A percentile compares a stretch with the other conserved stretches of the same genome.
Evolutionary conservation across 495 filamentous ascomycete species (phyloP).

Genomic region (Sordaria brevicollis): DNA sequence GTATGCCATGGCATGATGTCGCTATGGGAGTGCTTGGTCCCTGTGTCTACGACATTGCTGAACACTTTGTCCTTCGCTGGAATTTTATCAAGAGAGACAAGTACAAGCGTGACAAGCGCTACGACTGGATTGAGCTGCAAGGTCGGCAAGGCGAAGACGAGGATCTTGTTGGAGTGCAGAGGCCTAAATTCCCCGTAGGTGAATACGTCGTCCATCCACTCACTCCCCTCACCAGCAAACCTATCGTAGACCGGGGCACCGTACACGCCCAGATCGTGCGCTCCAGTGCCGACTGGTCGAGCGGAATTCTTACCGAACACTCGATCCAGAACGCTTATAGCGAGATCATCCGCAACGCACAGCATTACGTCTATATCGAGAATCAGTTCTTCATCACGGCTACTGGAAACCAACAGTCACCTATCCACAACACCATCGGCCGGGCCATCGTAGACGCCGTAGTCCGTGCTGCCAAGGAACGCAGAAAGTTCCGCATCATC

Average conservation of each 20-base stretch:
- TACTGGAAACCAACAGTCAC: constrained; percentile 75
- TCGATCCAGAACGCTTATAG: constrained; percentile 89
- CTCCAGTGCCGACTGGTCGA: constrained; percentile 90
- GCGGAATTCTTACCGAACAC: constrained; percentile 78
- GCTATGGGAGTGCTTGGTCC: constrained; percentile 82
- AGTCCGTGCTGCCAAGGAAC: constrained; percentile 69
- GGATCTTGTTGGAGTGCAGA: constrained; percentile 75
- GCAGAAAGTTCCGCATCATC: constrained; percentile 84
- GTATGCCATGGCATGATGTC: constrained; percentile 98
- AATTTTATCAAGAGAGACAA: constrained; percentile 97
- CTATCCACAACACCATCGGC: constrained; percentile 81
- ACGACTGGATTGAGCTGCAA: constrained; percentile 73
- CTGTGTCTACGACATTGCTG: constrained; percentile 86
- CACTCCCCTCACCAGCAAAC: constrained; percentile 43
- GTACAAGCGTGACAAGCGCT: constrained; percentile 74
- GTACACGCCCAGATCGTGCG: constrained; percentile 76
- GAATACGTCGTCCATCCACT: constrained; percentile 78
- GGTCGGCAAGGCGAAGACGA: constrained; percentile 75
- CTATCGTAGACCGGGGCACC: constrained; percentile 46
- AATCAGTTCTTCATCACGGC: constrained; percentile 98
- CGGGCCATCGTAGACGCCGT: constrained; percentile 83
- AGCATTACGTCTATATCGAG: constrained; percentile 94
- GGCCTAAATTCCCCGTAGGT: constrained; percentile 76
- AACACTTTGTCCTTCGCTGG: constrained; percentile 93
- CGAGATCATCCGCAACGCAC: constrained; percentile 70